These are phyloP conservation scores for Barbarea vulgaris DNA, from an alignment of 345 rosid genomes.

Conservation along the genomic window DNA sequence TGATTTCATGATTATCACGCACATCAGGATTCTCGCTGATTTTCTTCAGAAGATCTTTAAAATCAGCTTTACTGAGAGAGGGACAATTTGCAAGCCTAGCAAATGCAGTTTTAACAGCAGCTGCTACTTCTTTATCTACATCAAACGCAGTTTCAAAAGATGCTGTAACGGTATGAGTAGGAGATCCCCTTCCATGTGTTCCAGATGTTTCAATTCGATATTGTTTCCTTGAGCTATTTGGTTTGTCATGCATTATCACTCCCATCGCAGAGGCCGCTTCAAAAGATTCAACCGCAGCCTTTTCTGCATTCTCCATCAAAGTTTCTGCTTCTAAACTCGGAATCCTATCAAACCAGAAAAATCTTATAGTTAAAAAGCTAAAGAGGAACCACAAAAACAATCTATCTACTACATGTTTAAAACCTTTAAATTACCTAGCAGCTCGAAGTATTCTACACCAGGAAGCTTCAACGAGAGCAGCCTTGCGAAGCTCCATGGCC, in stretches of 20 bases:
- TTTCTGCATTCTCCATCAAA: constrained; percentile 61
- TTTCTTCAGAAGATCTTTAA: constrained; percentile 67
- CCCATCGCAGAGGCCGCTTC: constrained; percentile 87
- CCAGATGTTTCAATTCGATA: constrained; percentile 57
- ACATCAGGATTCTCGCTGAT: constrained; percentile 74
- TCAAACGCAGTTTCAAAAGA: constrained; percentile 93
- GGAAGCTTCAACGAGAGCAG: constrained; percentile 91
- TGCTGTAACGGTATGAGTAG: constrained; percentile 74
- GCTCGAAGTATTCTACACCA: constrained; percentile 91
- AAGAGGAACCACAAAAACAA: neutral
- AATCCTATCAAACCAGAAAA: constrained; percentile 51
- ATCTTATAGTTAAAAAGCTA: neutral
- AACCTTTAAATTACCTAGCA: constrained; percentile 62
- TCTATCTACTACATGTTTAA: neutral
- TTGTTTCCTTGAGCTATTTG: constrained; percentile 61
- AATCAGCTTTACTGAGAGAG: constrained; percentile 65
- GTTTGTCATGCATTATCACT: constrained; percentile 82
- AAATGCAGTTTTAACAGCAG: constrained; percentile 85
- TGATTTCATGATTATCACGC: constrained; percentile 45
- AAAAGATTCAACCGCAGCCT: constrained; percentile 77
- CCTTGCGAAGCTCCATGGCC: constrained; percentile 91
- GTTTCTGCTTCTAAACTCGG: constrained; percentile 75
- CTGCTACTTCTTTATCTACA: constrained; percentile 92
- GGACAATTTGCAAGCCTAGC: constrained; percentile 60
- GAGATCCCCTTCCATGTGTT: constrained; percentile 51